These are phyloP conservation scores for Pythium rhizo-oryzae DNA, from an alignment of 352 stramenopile genomes.

Conservation along the genomic window DNA sequence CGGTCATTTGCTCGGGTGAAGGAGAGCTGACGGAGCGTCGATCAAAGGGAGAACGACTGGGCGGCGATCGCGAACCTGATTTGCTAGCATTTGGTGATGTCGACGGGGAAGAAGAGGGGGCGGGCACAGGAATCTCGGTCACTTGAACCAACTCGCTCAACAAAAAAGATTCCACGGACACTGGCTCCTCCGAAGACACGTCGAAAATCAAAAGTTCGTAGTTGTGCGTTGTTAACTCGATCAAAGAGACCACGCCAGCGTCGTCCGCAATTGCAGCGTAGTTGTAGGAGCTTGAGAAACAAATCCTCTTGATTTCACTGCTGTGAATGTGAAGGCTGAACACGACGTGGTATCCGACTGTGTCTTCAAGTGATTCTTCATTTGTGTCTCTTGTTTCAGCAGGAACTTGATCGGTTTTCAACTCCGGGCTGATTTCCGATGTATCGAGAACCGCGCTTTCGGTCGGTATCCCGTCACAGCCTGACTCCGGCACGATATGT, in stretches of 20 bases:
- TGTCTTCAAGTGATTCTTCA: constrained; percentile 23
- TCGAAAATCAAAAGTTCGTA: constrained; percentile 68
- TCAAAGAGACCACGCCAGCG: constrained; percentile 59
- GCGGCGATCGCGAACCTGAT: constrained; percentile 10
- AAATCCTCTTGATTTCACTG: constrained; percentile 52
- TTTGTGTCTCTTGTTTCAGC: neutral
- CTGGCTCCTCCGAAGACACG: constrained; percentile 46
- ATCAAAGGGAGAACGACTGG: constrained; percentile 14
- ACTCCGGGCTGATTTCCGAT: neutral
- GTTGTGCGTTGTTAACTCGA: constrained; percentile 50
- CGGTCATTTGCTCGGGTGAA: constrained; percentile 18
- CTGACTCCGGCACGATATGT: neutral
- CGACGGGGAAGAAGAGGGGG: neutral
- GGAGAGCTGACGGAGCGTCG: constrained; percentile 13
- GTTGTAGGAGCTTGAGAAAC: constrained; percentile 48
- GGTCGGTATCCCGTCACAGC: neutral
- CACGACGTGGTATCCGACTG: constrained; percentile 41
- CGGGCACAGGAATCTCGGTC: constrained; percentile 49
- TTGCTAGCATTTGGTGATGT: constrained; percentile 5
- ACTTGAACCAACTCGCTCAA: constrained; percentile 69
- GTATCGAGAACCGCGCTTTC: neutral
- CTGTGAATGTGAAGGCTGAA: constrained; percentile 67
- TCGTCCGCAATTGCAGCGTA: constrained; percentile 60
- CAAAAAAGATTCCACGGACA: constrained; percentile 61
- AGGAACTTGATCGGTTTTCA: neutral